Base-by-base conservation (phyloP, 1,139 yeast species). In the Diutina neorugosa region DNA sequence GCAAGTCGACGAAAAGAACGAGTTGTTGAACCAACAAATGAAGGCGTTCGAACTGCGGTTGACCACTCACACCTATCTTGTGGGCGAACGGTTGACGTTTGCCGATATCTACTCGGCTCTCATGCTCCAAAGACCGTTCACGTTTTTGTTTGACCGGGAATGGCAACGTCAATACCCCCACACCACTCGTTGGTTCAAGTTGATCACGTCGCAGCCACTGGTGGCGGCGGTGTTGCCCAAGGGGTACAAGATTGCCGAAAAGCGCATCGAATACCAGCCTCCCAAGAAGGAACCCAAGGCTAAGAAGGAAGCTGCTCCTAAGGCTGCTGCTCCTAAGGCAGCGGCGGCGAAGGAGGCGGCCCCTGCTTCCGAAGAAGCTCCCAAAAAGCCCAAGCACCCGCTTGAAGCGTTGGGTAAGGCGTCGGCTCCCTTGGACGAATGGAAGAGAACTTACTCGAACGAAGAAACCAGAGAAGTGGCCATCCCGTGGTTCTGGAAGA, bases 401-500 rank as follows among this genome's bases (percentile, higher is more conserved):
- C 82, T 91, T 70, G 95, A 82, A 69, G 76, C 78, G 56, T 81
- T 91, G 59, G 95, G 95, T 64, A 81, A 76, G 69, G 70, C 93
- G 64, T 86, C 67, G 69, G 77, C 86, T 65, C 75, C 82, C 58
- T 66, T 93, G 61, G 98, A 93, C 67, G 95, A 89, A 72, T 91
- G 97, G 96, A 93, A 93, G 86, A 86, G 97, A 78, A 74, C 74
- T 61, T 94, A 93, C 85, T 91, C 98, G 61, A 93, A 93, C 82
- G 94, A 90, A 74, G 98, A 93, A 68, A 91, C 98, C 67, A 89
- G 98, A 77, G 86, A 83, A 69, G 81, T 72, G 62, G 97, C 98
- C 62, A 79, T 93, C 63, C 98, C 98, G 69, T 93, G 94, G 93
- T 93, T 93, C 91, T 93, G 97, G 96, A 67, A 75, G 61, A 86